Evolutionary conservation across 331 rosid genomes (phyloP).

Genomic region (Quercus lobata): DNA sequence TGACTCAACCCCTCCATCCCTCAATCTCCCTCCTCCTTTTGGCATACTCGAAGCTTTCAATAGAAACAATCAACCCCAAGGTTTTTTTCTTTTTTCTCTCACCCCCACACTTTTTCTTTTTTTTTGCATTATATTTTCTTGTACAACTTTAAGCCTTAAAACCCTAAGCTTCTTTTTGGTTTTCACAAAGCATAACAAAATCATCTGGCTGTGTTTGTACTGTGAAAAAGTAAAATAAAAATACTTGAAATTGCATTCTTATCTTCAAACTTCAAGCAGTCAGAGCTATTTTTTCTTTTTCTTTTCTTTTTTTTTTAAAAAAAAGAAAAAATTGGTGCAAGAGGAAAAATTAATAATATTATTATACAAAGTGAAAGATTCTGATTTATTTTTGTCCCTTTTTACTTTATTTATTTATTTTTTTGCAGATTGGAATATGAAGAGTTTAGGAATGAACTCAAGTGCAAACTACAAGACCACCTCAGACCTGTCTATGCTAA

Average conservation of each 20-base stretch:
- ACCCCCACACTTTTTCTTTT: not conserved
- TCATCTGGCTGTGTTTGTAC: not conserved
- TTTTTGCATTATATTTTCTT: not conserved
- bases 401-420: not conserved
- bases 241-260: not conserved
- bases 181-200: not conserved
- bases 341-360: no score
- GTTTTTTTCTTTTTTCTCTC: constrained; percentile 14
- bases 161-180: not conserved
- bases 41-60: constrained; percentile 57
- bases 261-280: not conserved
- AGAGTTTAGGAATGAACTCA: constrained; percentile 37
- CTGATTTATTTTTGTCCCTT: not conserved
- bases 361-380: not conserved
- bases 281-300: not conserved
- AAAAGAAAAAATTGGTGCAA: no score
- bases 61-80: constrained; percentile 48
- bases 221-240: not conserved
- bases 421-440: constrained; percentile 63
- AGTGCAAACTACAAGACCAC: constrained; percentile 38
- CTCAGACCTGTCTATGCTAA: constrained; percentile 44
- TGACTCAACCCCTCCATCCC: constrained; percentile 33
- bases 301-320: not conserved
- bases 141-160: not conserved
- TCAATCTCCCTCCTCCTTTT: constrained; percentile 51